A percentile compares a stretch with the other conserved stretches of the same genome.
Conservation (phyloP, 805 yeast species). For the Diddensiella caesifluorescens region DNA sequence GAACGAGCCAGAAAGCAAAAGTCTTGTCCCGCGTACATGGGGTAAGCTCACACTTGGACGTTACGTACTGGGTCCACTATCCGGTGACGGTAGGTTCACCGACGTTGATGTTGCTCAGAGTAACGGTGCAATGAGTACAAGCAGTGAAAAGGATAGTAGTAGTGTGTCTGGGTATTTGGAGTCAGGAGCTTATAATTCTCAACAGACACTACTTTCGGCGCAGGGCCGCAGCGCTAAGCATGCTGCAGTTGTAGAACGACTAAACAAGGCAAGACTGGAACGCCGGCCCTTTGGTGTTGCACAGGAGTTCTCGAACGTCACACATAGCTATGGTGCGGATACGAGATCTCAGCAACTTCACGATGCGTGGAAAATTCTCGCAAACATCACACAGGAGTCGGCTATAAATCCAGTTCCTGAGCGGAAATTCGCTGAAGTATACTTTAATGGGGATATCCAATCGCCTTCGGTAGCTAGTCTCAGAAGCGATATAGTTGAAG, state of each 20-base stretch:
- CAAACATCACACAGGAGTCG: constrained; percentile 37
- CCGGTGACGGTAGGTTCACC: constrained; percentile 27
- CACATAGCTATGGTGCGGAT: constrained; percentile 46
- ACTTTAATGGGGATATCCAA: constrained; percentile 27
- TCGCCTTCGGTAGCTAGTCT: constrained; percentile 31
- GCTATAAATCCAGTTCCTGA: constrained; percentile 21
- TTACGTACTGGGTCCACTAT: constrained; percentile 32
- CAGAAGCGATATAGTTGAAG: constrained; percentile 44
- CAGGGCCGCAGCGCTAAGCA: constrained; percentile 39
- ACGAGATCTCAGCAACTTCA: constrained; percentile 63
- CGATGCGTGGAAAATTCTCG: constrained; percentile 69
- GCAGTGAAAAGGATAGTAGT: not conserved
- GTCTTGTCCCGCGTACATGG: constrained; percentile 24
- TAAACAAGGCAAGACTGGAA: constrained; percentile 63
- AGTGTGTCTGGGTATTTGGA: not conserved
- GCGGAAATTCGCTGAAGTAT: constrained; percentile 32
- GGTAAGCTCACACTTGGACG: constrained; percentile 33
- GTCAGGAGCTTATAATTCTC: constrained; percentile 3
- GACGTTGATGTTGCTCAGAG: constrained; percentile 26
- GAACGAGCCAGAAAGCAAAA: not conserved
- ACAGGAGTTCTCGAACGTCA: constrained; percentile 54
- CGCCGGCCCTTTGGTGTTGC: constrained; percentile 52
- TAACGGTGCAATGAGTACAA: constrained; percentile 4
- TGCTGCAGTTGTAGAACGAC: constrained; percentile 63
- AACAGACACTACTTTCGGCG: constrained; percentile 9